Base-by-base conservation (phyloP, 1,139 yeast species). In the Arxiozyma heterogenica region DNA sequence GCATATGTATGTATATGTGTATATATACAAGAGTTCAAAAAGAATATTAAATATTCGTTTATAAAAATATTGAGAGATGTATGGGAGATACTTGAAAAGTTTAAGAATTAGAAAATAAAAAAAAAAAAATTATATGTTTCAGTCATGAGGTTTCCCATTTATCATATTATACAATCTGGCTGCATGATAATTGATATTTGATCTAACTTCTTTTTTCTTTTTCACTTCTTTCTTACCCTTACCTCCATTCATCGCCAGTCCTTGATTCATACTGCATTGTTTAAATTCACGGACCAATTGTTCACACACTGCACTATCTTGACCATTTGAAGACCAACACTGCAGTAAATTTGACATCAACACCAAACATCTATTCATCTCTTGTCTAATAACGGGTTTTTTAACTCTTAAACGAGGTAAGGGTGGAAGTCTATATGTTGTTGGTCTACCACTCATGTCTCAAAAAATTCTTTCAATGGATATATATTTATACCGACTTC, bases 301-400 rank as follows among this genome's bases (percentile, higher is more conserved):
- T 27, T 76, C 74, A 72, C 98, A 91, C 49, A 73, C 77, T 15
- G 77, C 73, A 23, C 85, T 76, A 55, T 93, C 93, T 70, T 89
- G 95, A 51, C 95, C 93, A 72, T 89, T 87, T 39, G 96, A 87
- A 4, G 97, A 95, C 98, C 98, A 91, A 72, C 98, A 91, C 75
- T 86, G 88, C 63, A 91, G 76, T 70, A 91, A 76, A 49, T 88
- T 84, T 7, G 94, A 83, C 93, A 91, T 86, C 59, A 86, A 75
- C 54, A 87, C 89, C 58, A 83, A 72, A 68, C 97, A 90, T 58
- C 87, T 83, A 61, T 86, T 70, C 72, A 82, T 71, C 75, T 75
- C 78, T 68, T 79, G 82, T 59, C 75, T 78, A 57, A 75, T 72
- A 41, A 78, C 75, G 38, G 87, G 83, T 59, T 81, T 82, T 69